Percentiles rank a stretch among this genome's conserved stretches.
phyloP scores from a whole-genome alignment of 768 basidiomycete genomes.

The Hygrophoropsis aurantiaca region DNA sequence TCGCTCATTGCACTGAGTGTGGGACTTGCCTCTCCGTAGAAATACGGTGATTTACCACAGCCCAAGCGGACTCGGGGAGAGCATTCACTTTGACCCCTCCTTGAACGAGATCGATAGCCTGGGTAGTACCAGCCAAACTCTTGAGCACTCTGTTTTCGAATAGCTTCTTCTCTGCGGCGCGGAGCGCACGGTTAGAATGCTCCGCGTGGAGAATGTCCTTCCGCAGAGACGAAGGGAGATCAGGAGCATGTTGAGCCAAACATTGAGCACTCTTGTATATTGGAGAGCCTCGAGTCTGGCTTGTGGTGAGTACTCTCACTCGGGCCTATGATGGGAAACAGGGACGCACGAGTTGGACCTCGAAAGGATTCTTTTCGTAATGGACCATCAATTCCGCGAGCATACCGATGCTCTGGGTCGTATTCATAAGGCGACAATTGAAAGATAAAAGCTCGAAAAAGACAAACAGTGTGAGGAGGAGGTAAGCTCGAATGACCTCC shows the following conservation, averaged over 20 bases:
- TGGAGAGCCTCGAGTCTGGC: conserved; percentile 54
- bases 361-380: conserved; percentile 65
- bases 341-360: conserved; percentile 46
- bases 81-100: conserved; percentile 75
- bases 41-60: conserved; percentile 70
- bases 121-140: conserved; percentile 61
- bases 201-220: conserved; percentile 46
- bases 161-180: conserved; percentile 47
- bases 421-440: conserved; percentile 6
- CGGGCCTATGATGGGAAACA: not conserved
- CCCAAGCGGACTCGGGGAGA: conserved; percentile 66
- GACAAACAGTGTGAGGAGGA: conserved; percentile 69
- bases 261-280: conserved; percentile 66
- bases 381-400: conserved; percentile 68
- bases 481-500: conserved; percentile 91
- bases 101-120: conserved; percentile 66
- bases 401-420: conserved; percentile 76
- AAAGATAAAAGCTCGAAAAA: not conserved
- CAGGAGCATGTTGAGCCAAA: conserved; percentile 57
- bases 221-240: conserved; percentile 48
- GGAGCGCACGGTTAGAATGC: conserved; percentile 50
- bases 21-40: conserved; percentile 51
- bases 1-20: not conserved
- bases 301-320: not conserved
- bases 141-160: conserved; percentile 38